Percentiles rank a stretch among this genome's conserved stretches.
Conservation (phyloP, 768 basidiomycete genomes). For the Mrakia blollopis region DNA sequence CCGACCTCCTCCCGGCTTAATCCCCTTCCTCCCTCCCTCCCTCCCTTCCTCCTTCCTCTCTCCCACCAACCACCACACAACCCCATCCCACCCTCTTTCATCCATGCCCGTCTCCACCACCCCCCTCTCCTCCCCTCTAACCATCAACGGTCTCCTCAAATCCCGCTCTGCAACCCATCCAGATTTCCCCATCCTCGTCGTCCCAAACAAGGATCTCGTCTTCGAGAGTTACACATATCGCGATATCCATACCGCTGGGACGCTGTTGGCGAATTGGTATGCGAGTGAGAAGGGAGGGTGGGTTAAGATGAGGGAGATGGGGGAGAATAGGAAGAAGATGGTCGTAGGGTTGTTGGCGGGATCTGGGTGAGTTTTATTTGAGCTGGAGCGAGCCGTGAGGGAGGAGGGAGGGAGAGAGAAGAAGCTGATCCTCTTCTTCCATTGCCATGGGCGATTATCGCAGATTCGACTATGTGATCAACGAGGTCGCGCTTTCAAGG, state of each 20-base stretch:
- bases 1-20: background rate
- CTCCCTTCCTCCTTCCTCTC: background rate
- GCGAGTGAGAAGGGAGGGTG: background rate
- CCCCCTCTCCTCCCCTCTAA: background rate
- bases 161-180: background rate
- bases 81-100: background rate
- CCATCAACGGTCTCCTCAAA: slow-evolving; percentile 23
- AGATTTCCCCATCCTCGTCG: slow-evolving; percentile 8
- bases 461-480: slow-evolving; percentile 18
- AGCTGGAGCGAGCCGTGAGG: too few species aligned
- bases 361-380: background rate
- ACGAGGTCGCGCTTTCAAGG: slow-evolving; percentile 17
- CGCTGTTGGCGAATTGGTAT: slow-evolving; percentile 7
- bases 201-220: slow-evolving; percentile 15
- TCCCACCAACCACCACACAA: background rate
- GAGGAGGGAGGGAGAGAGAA: too few species aligned
- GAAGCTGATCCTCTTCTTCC: too few species aligned
- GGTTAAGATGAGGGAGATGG: slow-evolving; percentile 2
- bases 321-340: slow-evolving; percentile 19
- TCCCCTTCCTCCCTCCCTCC: background rate
- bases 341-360: slow-evolving; percentile 7
- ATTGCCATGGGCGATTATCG: too few species aligned
- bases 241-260: slow-evolving; percentile 21
- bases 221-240: slow-evolving; percentile 10
- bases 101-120: background rate